Base-by-base conservation (phyloP, 2,329 filamentous ascomycete genomes). In the Sclerotiophoma versabilis region DNA sequence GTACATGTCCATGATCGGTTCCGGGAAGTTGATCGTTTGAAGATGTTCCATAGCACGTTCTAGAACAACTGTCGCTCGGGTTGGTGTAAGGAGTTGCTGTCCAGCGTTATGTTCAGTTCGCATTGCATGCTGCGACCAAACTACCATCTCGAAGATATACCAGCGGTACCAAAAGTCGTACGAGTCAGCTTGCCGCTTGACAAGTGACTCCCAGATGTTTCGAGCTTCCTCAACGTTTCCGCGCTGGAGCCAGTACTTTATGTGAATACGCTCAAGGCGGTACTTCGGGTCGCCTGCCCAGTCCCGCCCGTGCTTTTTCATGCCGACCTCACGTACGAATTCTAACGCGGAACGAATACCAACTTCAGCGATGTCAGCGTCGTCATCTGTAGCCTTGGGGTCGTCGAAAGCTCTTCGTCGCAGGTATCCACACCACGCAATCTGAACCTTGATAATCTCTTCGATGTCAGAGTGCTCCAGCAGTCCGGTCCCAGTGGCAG, bases 151-250 rank as follows among this genome's bases (percentile, higher is more conserved):
- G 89, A 92, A 98, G 47, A 88, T 82, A 75, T 97, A 97, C 75
- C 92, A 97, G 36, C 88, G 87, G 49, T 93, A 83, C 95, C 95
- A 99, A 73, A 98, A 98, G 65, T 96, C 92, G 69, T 93, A 92
- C 64, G 87, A 93, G 64, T 92, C 85, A 25, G 87, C 87, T 50
- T 92, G 86, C 15, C 83, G 80, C n/a, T 84, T 79, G 19, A 84
- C 83, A 25, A 98, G 81, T 15, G 85, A 84, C 60, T 89, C 86
- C 87, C 91, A 98, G 41, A 90, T 85, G 14, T 83, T 82, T 32
- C 95, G 86, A 2, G 93, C 95, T 51, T 88, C 88, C 17, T 91
- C 85, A 46, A 91, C 80, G 33, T 90, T 88, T 22, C 87, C 87
- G 62, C 91, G 92, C 72, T 96, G 91, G 3, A 91, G 93, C 42